These are phyloP conservation scores for Fraxinus sp. DNA, from an alignment of 305 asterid genomes.

Conservation along the genomic window DNA sequence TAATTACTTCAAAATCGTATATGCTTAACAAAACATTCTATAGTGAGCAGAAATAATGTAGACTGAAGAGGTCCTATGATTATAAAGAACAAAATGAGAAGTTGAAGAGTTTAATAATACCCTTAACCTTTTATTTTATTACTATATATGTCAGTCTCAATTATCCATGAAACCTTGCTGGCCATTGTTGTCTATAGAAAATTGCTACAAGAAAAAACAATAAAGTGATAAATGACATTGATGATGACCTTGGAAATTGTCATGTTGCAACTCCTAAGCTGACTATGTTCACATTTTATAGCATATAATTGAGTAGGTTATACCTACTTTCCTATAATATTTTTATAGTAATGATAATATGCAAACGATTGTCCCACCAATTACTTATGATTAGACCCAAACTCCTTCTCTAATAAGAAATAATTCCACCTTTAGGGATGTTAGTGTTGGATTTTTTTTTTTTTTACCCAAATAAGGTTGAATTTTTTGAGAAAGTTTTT, in stretches of 20 bases:
- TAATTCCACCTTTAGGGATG: neutral
- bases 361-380: neutral
- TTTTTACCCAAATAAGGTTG: too few relatives aligned
- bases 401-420: neutral
- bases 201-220: neutral
- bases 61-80: neutral
- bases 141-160: neutral
- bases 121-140: neutral
- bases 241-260: neutral
- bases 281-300: neutral
- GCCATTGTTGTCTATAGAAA: neutral
- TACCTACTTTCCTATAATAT: neutral
- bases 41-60: neutral
- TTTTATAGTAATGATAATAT: neutral
- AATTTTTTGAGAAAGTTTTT: too few relatives aligned
- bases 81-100: neutral
- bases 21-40: too few relatives aligned
- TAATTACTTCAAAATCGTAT: neutral
- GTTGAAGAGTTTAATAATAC: neutral
- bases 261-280: constrained; percentile 9
- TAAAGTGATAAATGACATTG: neutral
- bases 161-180: neutral
- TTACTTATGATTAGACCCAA: neutral
- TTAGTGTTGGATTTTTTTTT: too few relatives aligned
- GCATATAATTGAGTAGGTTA: neutral